A percentile compares a stretch with the other conserved stretches of the same genome.
Conservation (phyloP, 2,329 filamentous ascomycete species). For the Diaporthe sp. region DNA sequence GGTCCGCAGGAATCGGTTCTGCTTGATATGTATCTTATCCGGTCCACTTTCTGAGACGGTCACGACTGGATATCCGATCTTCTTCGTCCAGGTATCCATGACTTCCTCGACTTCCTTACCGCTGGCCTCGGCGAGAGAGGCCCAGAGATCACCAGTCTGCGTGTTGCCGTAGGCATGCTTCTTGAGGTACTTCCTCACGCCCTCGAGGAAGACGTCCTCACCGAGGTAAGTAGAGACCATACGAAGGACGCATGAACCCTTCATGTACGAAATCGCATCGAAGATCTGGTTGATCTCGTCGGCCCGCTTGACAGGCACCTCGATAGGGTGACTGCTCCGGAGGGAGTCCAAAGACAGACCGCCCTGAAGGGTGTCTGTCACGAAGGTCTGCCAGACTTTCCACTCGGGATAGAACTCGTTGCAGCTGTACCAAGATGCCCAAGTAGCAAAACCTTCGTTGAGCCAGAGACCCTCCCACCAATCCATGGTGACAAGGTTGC, state of each 20-base stretch:
- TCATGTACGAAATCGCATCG: constrained; percentile 96
- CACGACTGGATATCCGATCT: constrained; percentile 93
- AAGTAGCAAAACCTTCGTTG: constrained; percentile 92
- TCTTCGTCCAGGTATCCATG: constrained; percentile 97
- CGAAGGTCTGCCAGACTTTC: constrained; percentile 98
- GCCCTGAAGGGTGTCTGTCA: constrained; percentile 91
- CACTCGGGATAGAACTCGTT: constrained; percentile 97
- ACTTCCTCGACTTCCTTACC: constrained; percentile 91
- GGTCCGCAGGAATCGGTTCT: constrained; percentile 94
- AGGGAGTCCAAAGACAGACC: constrained; percentile 91
- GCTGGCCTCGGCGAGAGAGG: constrained; percentile 86
- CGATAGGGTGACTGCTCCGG: constrained; percentile 95
- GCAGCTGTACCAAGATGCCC: constrained; percentile 88
- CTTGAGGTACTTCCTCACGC: constrained; percentile 90
- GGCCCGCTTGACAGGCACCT: constrained; percentile 94
- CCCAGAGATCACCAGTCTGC: constrained; percentile 91
- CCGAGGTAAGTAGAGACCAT: constrained; percentile 98
- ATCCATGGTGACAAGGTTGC: constrained; percentile 92
- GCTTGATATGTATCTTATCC: constrained; percentile 86
- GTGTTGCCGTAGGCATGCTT: constrained; percentile 98
- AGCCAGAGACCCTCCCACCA: constrained; percentile 95
- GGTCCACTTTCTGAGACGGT: constrained; percentile 83
- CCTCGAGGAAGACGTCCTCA: constrained; percentile 93
- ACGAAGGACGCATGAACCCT: constrained; percentile 93
- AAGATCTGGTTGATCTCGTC: constrained; percentile 99